Evolutionary conservation across 2,329 filamentous ascomycete genomes (phyloP).

Genomic region (Penicillium sp.): DNA sequence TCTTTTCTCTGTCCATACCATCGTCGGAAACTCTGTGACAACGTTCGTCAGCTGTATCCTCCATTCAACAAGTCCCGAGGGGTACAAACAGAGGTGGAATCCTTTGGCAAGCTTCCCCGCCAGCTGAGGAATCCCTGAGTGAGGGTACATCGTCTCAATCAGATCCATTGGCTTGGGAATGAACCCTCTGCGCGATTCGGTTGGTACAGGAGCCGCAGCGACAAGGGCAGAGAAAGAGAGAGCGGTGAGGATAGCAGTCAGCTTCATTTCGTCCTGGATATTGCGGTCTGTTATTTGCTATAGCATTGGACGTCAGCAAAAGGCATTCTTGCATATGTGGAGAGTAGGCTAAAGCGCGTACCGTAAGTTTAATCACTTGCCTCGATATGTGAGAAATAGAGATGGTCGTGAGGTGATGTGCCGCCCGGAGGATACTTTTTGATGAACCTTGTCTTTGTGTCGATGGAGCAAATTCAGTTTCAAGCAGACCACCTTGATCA

Average conservation of each 20-base stretch:
- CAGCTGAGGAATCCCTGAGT: slow-evolving; percentile 17
- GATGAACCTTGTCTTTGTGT: neutral
- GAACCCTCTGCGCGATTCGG: neutral
- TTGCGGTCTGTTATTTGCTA: neutral
- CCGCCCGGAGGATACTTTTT: too few species aligned
- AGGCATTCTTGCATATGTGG: neutral
- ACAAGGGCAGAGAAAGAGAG: slow-evolving; percentile 9
- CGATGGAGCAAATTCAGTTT: too few species aligned
- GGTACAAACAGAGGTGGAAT: slow-evolving; percentile 14
- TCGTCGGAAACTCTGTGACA: neutral
- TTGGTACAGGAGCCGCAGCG: slow-evolving; percentile 11
- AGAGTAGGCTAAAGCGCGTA: neutral
- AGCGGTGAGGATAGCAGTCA: slow-evolving; percentile 14
- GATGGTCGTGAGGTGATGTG: too few species aligned
- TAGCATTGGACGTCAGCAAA: too few species aligned
- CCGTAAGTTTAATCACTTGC: neutral
- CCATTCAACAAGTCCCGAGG: neutral
- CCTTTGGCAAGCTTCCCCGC: slow-evolving; percentile 10
- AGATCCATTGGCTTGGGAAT: slow-evolving; percentile 16
- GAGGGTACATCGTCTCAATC: slow-evolving; percentile 18
- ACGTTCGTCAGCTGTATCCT: neutral
- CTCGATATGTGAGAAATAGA: neutral
- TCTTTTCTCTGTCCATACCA: neutral
- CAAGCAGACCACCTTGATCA: neutral
- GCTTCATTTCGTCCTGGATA: slow-evolving; percentile 14